Evolutionary conservation across 306 rosid genomes (phyloP), one percentile per base, ranked within the genome.

Genomic region (Bauhinia variegata): DNA sequence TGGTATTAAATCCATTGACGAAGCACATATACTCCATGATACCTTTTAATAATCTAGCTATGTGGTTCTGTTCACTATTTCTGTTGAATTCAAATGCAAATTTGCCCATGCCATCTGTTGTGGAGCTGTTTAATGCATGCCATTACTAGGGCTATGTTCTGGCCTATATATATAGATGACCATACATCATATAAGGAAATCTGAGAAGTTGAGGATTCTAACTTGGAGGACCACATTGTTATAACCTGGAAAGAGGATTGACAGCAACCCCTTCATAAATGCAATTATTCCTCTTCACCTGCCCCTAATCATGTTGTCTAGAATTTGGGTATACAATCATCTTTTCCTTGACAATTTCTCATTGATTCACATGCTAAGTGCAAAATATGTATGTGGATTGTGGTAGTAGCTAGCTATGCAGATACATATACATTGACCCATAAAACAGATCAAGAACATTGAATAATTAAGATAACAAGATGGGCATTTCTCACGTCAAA

Each of bases 161-260:
- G 15, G 33, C 54, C 44, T 23, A 23, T 23, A 2, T 23, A 23
- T 23, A 2, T 49, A 64, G 47, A 37, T n/a, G 77, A 74, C 67
- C 37, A 51, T 61, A 46, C 74, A 74, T 37, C 74, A 53, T 8
- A 70, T 59, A 65, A 52, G 77, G 77, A 70, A 70, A 57, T 52
- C 46, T 70, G 51, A 68, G 49, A 36, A 41, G 48, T 58, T 50
- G 68, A 79, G 64, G 49, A 70, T 58, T 75, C 63, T 68, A 59
- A 59, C 38, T 44, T 52, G 44, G 46, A 75, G 80, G 77, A 64
- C 84, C 84, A 79, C 84, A 52, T 42, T 63, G 33, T 69, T 48
- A 37, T 60, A 51, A 70, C 63, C 10, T 64, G 63, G 52, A 64
- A 70, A 43, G 55, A 34, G 76, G 53, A 41, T 68, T 73, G 79